Base-by-base conservation (phyloP, 1,139 yeast species). In the Geotrichum macrosporum region DNA sequence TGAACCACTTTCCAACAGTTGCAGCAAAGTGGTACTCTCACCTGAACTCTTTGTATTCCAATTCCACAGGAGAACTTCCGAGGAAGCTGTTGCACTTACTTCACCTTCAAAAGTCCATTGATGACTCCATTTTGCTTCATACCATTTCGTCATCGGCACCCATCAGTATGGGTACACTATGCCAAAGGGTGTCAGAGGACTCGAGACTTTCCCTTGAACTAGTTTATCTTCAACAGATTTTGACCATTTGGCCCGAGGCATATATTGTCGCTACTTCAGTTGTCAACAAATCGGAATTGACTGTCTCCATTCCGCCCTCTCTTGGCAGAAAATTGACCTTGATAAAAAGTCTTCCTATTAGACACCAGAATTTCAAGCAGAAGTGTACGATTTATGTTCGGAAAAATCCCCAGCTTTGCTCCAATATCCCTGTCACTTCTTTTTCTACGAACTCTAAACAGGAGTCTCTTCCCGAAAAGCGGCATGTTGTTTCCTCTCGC, bases 221-320 rank as follows among this genome's bases (percentile, higher is more conserved):
- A 19, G 44, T 44, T 12, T 58, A 57, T 38, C 37, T 64, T 5
- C 55, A 55, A 31, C 58, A 55, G 27, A 59, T 64, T 31, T 50
- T 54, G 10, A 53, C 54, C 5, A 49, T 64, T 29, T 61, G 58
- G 55, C 64, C 65, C 1, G 53, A 50, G 3, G 55, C 61, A 3
- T 61, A 61, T 40, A 36, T 20, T 12, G 33, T 56, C 12, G 35
- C 40, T 19, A 29, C 31, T 10, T 42, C 46, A 13, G 36, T 35
- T n/a, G 46, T 42, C 12, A 42, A 35, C 35, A 20, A 13, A 21
- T 22, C 18, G n/a, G 46, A 42, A 9, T 9, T 35, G 35, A 42
- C 46, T 9, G 20, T 42, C 8, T 34, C 44, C n/a, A 26, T 41
- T 12, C 39, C 44, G 16, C 27, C 33, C 19, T 27, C 41, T 37